Base-by-base conservation (phyloP, 2,329 filamentous ascomycete species). In the Thelonectria olida region DNA sequence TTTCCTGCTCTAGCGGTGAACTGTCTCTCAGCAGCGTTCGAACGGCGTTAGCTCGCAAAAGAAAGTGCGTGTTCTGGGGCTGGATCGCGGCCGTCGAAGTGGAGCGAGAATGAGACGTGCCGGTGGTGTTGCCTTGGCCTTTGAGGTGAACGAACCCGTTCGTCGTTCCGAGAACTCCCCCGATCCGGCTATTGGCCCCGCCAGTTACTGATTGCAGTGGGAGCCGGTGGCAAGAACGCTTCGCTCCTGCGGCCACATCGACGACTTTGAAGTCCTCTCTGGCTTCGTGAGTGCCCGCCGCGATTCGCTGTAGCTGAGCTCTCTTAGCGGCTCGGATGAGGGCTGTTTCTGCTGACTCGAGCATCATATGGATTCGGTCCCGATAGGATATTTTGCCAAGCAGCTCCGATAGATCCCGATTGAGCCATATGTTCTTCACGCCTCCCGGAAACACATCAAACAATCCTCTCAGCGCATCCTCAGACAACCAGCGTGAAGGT, bases 401-500 rank as follows among this genome's bases (percentile, higher is more conserved):
- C 10, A 99, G 84, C 9, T 90, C 85, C 44, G 94, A 92, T 67
- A 93, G 90, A 73, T 99, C 92, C 63, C 95, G 88, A 61, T 97
- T 99, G 70, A 99, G 89, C 94, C 95, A 99, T 47, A 99, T 92
- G 68, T 98, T 98, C 61, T 92, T 88, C 72, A 99, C 90, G 27
- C 96, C 96, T 19, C 96, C 96, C 0, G 96, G 96, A 69, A 97
- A 98, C 1, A 98, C 94, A 74, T 99, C 96, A 72, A 96, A 99
- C 0, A 99, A 82, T 0, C 90, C 91, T 58, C 88, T 85, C 5
- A 99, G 84, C 0, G 92, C 92, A 44, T 97, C 89, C 48, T 92
- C 86, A 2, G 87, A 93, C 7, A 97, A 86, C 96, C 96, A 99
- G 73, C 96, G 96, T 39, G 86, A 82, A 1, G 96, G 96, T 52